Evolutionary conservation across 192 early-diverging fungal species (phyloP), one percentile per base, ranked within the genome.

Genomic region (Oehlia diaphana): DNA sequence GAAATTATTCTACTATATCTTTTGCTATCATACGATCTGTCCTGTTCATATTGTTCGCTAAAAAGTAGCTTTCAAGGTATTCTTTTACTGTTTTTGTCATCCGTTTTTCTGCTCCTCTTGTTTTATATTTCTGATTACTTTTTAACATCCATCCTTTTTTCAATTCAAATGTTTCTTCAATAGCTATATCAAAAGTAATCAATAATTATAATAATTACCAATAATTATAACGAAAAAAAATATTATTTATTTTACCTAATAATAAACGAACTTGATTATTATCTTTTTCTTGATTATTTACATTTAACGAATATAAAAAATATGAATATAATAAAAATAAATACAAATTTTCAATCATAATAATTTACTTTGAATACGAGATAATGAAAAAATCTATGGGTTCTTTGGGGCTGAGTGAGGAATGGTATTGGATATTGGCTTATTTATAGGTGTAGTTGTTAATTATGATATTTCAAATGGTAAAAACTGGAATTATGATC

Each of bases 1-100:
- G 66, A 68, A 68, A 14, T 68, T 68, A 35, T 37, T 68, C 66
- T 68, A 68, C 35, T 14, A 68, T 68, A 35, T 68, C 33, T 33
- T 68, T 68, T 68, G 35, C 66, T 33, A 14, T 68, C 35, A 68
- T 68, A 9, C 66, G 31, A 35, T 68, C 66, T 68, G 66, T 37
- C 10, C n/a, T 39, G 10, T 68, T 68, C 14, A 68, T 68, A 68
- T 68, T 68, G 35, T 35, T 14, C 4, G 35, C 66, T n/a, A 68
- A 68, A n/a, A 26, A 68, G 31, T 68, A 68, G 31, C 35, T 68
- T 37, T 68, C 66, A 68, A 68, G 31, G 31, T 68, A 68, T 3
- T 14, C 21, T 37, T 68, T 68, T 2, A 68, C 66, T 68, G 14
- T 37, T 33, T 35, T 68, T 37, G 66, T 68, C 33, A 68, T 68